phyloP scores from a whole-genome alignment of 2,329 filamentous ascomycete genomes.

The Calycina herbarum region DNA sequence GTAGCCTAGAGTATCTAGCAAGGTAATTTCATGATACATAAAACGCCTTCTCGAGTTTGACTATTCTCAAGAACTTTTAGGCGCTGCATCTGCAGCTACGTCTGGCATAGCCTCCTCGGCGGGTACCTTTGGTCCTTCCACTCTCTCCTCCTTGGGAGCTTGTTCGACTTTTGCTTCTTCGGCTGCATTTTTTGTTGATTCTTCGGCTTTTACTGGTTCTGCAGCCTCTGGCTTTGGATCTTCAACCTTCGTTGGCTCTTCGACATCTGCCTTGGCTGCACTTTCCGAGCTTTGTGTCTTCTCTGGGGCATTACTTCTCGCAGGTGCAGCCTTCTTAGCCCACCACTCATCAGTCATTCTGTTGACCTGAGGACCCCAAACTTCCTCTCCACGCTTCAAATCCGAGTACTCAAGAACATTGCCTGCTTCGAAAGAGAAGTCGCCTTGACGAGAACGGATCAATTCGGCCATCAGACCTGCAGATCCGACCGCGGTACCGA shows the following conservation, averaged over 20 bases:
- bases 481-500: constrained; percentile 79
- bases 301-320: no score
- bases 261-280: no score
- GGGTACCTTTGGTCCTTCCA: no score
- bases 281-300: no score
- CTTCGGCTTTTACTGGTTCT: background rate
- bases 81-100: no score
- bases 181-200: background rate
- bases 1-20: no score
- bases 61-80: no score
- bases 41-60: no score
- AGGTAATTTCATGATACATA: no score
- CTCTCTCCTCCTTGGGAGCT: background rate
- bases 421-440: constrained; percentile 68
- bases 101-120: no score
- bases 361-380: constrained; percentile 78
- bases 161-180: background rate
- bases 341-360: constrained; percentile 48
- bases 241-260: no score
- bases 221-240: no score
- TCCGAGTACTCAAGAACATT: constrained; percentile 81
- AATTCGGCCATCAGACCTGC: constrained; percentile 85
- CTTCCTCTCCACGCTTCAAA: constrained; percentile 70
- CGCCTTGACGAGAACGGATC: constrained; percentile 75
- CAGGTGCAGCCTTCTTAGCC: constrained; percentile 16